Conservation (phyloP, 1,284 basidiomycete species). For the Thelephora terrestris region DNA sequence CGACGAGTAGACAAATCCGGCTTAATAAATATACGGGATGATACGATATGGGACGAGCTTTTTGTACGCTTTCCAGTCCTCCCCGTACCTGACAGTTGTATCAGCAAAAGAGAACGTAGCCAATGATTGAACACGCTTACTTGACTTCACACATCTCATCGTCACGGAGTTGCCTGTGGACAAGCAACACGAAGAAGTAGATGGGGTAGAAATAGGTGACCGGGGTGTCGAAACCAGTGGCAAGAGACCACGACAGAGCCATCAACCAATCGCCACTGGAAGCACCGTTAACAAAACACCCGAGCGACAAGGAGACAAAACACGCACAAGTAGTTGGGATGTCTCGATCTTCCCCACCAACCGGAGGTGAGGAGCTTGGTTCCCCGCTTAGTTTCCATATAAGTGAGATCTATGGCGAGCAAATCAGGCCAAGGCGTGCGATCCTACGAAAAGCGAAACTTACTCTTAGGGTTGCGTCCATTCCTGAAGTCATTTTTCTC, state of each 20-base stretch:
- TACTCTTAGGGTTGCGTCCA: conserved; percentile 89
- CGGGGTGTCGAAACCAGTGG: conserved; percentile 86
- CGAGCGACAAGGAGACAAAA: background rate
- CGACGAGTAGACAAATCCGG: no score
- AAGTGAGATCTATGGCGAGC: conserved; percentile 53
- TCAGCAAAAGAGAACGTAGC: conserved; percentile 5
- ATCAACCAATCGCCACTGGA: conserved; percentile 77
- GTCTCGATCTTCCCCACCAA: conserved; percentile 94
- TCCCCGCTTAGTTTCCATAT: conserved; percentile 78
- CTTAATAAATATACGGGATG: conserved; percentile 75
- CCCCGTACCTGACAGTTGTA: conserved; percentile 40
- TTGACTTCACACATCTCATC: conserved; percentile 89
- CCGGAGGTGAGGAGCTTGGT: conserved; percentile 90
- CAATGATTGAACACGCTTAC: conserved; percentile 30
- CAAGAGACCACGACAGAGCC: conserved; percentile 90
- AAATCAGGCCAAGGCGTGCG: background rate
- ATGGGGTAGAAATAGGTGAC: conserved; percentile 93
- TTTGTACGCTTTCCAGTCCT: conserved; percentile 87
- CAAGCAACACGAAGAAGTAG: conserved; percentile 85
- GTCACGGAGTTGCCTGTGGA: conserved; percentile 87
- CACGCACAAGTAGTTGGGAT: conserved; percentile 86
- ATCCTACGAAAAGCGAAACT: conserved; percentile 11
- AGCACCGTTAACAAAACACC: conserved; percentile 4
- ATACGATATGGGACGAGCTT: conserved; percentile 81
- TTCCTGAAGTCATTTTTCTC: conserved; percentile 97